These are phyloP conservation scores for Phytopythium boreale DNA, from an alignment of 352 stramenopile species.

Conservation along the genomic window DNA sequence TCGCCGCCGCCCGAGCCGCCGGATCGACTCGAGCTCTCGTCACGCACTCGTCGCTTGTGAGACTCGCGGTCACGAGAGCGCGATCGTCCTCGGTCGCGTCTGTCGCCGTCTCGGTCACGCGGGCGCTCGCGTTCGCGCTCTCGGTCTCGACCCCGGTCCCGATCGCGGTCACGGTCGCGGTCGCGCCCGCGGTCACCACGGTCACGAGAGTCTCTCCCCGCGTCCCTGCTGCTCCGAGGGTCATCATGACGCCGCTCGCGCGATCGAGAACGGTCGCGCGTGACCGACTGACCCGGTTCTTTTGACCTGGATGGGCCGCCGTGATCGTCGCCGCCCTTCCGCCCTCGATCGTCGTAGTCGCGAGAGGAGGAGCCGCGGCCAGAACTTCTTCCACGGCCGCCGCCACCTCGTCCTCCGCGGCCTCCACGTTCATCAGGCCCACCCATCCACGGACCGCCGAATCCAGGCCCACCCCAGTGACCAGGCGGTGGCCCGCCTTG, in stretches of 20 bases:
- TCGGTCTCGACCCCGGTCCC: conserved; percentile 21
- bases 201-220: conserved; percentile 12
- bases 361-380: conserved; percentile 15
- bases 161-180: conserved; percentile 22
- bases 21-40: conserved; percentile 32
- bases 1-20: conserved; percentile 19
- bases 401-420: conserved; percentile 26
- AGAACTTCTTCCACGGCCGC: conserved; percentile 24
- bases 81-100: conserved; percentile 31
- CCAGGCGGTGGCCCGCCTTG: conserved; percentile 40
- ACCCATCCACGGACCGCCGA: conserved; percentile 57
- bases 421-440: conserved; percentile 24
- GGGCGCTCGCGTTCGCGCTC: conserved; percentile 24
- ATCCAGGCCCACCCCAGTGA: conserved; percentile 28
- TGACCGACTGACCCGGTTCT: conserved; percentile 25
- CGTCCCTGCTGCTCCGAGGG: conserved; percentile 11
- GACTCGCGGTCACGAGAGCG: conserved; percentile 64
- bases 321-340: conserved; percentile 31
- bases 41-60: conserved; percentile 57
- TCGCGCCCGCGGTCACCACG: conserved; percentile 7
- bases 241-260: conserved; percentile 35
- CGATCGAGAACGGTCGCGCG: conserved; percentile 56
- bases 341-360: conserved; percentile 43
- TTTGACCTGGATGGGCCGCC: conserved; percentile 23
- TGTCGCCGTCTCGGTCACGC: conserved; percentile 24